Base-by-base conservation (phyloP, 257 asterid species). In the Petrea volubilis region DNA sequence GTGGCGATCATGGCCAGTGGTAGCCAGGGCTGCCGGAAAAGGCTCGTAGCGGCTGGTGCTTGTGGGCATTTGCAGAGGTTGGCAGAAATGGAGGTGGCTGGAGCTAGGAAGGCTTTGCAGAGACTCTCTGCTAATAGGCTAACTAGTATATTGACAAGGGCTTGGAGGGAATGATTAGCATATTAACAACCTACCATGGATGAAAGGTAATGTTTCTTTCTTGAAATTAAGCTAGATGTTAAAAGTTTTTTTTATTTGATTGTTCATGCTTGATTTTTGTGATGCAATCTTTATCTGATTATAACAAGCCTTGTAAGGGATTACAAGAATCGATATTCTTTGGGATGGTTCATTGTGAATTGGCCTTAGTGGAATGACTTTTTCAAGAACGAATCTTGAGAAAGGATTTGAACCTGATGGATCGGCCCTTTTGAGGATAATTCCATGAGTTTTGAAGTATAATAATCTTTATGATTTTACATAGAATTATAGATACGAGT, bases 31-130 rank as follows among this genome's bases (percentile, higher is more conserved):
- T 89, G 97, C 68, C 85, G 97, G 82, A 94, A 88, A 77, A 82
- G 76, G 78, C 88, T 94, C 3, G 74, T 94, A 53, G 90, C 83
- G 0, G 95, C 88, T 0, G 98, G 99, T 21, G 96, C 83, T 15
- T 52, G 73, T 28, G 83, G 70, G 25, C 95, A 91, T 81, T 76
- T 94, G 76, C 98, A 88, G 87, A 85, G 84, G 60, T 58, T 94
- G 81, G 73, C 84, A 0, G 97, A 89, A 68, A 49, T 80, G 67
- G 98, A 94, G 57, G 88, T 88, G 56, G 52, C 71, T 13, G 97
- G 99, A 52, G 95, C 99, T 27, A 90, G 84, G 70, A 94, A 88
- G 88, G 92, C 96, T 31, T 72, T 89, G 71, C 99, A 91, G 78
- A 85, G 97, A 77, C 96, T 94, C 60, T 94, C 99, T 0, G 85